Conservation (phyloP, 2,329 filamentous ascomycete genomes). For the Rhexocercosporidium sp. region DNA sequence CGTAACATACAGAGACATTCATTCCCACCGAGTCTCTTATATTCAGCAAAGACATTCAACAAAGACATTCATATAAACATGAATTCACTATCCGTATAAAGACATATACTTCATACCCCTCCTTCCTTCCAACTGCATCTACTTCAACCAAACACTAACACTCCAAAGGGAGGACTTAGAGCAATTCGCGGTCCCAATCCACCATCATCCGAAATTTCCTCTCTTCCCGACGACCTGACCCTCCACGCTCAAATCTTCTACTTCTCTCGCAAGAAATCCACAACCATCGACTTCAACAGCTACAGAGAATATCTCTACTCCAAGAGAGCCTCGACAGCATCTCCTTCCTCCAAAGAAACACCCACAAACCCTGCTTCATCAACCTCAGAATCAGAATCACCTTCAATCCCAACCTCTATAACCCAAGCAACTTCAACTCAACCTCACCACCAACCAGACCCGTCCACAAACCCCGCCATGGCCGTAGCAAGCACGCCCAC, state of each 20-base stretch:
- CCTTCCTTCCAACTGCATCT: not conserved
- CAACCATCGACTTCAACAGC: slow-evolving; percentile 65
- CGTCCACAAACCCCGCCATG: not conserved
- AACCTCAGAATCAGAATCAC: slow-evolving; percentile 5
- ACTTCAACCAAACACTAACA: not conserved
- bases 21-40: not conserved
- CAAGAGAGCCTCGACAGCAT: slow-evolving; percentile 6
- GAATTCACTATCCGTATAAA: not conserved
- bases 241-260: slow-evolving; percentile 74
- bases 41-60: not conserved
- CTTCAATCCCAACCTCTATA: not conserved
- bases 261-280: slow-evolving; percentile 54
- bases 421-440: slow-evolving; percentile 13
- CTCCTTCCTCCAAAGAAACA: slow-evolving; percentile 3
- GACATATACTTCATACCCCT: not conserved
- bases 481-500: not conserved
- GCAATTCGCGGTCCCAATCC: slow-evolving; percentile 66
- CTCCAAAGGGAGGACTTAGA: slow-evolving; percentile 58
- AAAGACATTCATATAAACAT: not conserved
- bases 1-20: not conserved
- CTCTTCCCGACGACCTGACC: slow-evolving; percentile 61
- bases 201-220: slow-evolving; percentile 45
- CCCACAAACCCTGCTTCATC: not conserved
- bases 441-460: slow-evolving; percentile 11
- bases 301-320: slow-evolving; percentile 67